Conservation (phyloP, 768 basidiomycete genomes). For the Mycena venus region DNA sequence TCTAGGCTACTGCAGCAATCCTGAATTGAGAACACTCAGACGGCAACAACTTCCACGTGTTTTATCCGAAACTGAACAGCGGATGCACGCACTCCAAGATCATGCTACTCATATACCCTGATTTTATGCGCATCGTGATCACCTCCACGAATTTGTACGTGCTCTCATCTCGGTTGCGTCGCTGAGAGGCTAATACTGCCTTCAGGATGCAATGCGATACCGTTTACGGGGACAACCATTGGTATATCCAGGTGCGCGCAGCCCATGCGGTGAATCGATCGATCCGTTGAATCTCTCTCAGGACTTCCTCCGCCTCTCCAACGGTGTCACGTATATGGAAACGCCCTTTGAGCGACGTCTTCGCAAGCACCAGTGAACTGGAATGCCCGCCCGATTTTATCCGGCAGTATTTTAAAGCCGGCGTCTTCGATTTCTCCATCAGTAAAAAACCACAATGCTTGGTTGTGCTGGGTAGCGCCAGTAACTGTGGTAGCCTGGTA, state of each 20-base stretch:
- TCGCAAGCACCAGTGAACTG: not conserved
- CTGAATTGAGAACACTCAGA: not conserved
- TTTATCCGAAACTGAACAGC: not conserved
- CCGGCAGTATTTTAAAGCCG: not conserved
- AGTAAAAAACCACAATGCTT: not conserved
- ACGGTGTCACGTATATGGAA: too few species aligned
- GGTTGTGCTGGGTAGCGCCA: not conserved
- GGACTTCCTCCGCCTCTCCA: too few species aligned
- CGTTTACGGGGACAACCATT: not conserved
- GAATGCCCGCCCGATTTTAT: not conserved
- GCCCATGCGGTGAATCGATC: too few species aligned
- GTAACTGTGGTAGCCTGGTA: too few species aligned
- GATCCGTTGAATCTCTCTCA: too few species aligned
- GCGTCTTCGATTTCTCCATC: not conserved
- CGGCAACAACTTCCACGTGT: constrained; percentile 2
- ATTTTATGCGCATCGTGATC: constrained; percentile 16
- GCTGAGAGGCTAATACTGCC: too few species aligned
- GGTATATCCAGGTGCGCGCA: constrained; percentile 5
- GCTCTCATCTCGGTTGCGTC: not conserved
- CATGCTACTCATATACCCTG: constrained; percentile 6
- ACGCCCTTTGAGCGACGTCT: too few species aligned
- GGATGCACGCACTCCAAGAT: constrained; percentile 20
- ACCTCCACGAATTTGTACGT: constrained; percentile 20
- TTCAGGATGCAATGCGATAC: not conserved
- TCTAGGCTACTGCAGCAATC: not conserved